These are phyloP conservation scores for Tuber melanosporum DNA, from an alignment of 495 filamentous ascomycete species.

Conservation along the genomic window DNA sequence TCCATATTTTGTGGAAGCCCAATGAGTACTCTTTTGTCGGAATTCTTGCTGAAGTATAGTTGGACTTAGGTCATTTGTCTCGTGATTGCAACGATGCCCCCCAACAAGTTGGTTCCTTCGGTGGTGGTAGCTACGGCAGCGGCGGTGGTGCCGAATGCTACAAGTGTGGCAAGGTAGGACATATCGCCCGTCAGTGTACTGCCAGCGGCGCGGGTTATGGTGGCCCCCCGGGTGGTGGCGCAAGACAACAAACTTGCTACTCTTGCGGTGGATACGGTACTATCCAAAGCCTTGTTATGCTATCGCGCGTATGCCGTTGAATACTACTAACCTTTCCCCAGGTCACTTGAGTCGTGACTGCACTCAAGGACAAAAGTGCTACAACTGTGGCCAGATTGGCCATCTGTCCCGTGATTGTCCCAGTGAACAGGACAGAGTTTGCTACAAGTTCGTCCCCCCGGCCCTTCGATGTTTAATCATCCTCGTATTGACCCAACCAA, in stretches of 20 bases:
- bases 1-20: neutral
- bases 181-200: constrained; percentile 94
- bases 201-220: constrained; percentile 46
- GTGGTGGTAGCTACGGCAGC: constrained; percentile 45
- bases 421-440: constrained; percentile 89
- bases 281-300: neutral
- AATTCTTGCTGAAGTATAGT: constrained; percentile 14
- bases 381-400: constrained; percentile 96
- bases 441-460: constrained; percentile 61
- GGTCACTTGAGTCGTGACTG: constrained; percentile 95
- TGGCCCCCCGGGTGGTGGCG: constrained; percentile 41
- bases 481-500: constrained; percentile 18
- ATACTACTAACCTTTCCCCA: constrained; percentile 19
- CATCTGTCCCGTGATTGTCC: constrained; percentile 94
- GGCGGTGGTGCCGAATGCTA: constrained; percentile 75
- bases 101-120: constrained; percentile 23
- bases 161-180: constrained; percentile 95
- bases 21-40: constrained; percentile 16
- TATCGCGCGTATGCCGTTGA: neutral
- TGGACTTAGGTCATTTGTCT: constrained; percentile 69
- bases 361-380: constrained; percentile 98
- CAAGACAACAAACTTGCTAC: constrained; percentile 82
- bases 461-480: neutral
- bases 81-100: constrained; percentile 70
- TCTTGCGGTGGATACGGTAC: constrained; percentile 81